These are phyloP conservation scores for Angomonas ambiguus DNA, from an alignment of 208 protist genomes.

Conservation along the genomic window DNA sequence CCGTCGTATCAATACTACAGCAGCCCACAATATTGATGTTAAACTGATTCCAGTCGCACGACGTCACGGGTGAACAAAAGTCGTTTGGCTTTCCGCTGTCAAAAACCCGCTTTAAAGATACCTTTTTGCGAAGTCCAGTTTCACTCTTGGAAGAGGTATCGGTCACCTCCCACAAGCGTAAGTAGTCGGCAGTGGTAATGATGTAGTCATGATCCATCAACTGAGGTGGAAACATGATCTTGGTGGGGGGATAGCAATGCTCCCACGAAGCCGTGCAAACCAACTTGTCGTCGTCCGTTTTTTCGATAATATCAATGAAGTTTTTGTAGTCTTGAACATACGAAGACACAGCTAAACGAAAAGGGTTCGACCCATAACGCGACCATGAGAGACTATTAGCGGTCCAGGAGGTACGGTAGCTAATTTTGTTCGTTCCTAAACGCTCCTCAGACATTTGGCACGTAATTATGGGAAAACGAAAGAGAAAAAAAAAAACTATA, in stretches of 20 bases:
- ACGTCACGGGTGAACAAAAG: constrained; percentile 98
- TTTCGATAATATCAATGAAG: constrained; percentile 90
- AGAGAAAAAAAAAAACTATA: neutral
- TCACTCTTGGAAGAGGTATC: constrained; percentile 10
- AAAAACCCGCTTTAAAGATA: constrained; percentile 90
- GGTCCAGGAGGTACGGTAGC: constrained; percentile 94
- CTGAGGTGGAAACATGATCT: constrained; percentile 95
- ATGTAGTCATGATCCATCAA: constrained; percentile 86
- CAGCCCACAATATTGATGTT: constrained; percentile 96
- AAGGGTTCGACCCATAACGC: constrained; percentile 40
- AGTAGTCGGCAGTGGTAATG: constrained; percentile 97
- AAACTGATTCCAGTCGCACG: constrained; percentile 98
- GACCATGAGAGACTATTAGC: constrained; percentile 95
- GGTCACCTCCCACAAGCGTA: constrained; percentile 96
- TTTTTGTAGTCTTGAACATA: constrained; percentile 97
- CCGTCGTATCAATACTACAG: constrained; percentile 98
- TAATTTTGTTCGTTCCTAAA: constrained; percentile 46
- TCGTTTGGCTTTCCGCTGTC: constrained; percentile 88
- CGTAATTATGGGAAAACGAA: neutral
- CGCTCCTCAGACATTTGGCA: neutral
- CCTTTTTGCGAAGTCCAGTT: constrained; percentile 11
- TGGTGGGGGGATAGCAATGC: constrained; percentile 97
- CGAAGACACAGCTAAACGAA: constrained; percentile 93
- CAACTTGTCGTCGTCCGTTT: constrained; percentile 55
- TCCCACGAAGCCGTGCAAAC: constrained; percentile 88